These are phyloP conservation scores for Dictyostelium brefeldianum DNA, from an alignment of 78 protist species.

Conservation along the genomic window DNA sequence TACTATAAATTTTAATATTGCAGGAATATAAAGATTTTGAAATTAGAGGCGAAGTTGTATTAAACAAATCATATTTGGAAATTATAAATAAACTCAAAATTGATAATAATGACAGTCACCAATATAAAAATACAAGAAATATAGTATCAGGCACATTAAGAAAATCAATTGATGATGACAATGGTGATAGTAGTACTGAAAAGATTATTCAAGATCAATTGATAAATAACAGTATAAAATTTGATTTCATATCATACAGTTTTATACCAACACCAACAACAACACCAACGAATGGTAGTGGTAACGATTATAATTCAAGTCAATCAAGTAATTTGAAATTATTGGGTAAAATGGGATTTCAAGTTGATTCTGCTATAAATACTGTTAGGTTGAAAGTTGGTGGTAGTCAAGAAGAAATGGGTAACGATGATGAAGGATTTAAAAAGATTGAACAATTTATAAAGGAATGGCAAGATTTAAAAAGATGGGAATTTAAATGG, in stretches of 20 bases:
- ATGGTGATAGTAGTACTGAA: not conserved
- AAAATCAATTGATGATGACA: not conserved
- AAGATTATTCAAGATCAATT: too few relatives aligned
- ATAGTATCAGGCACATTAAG: constrained; percentile 76
- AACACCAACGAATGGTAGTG: too few relatives aligned
- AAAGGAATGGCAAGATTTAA: constrained; percentile 15
- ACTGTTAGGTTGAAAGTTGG: not conserved
- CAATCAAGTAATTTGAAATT: constrained; percentile 13
- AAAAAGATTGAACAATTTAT: constrained; percentile 16
- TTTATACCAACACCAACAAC: not conserved
- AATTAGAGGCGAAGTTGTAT: constrained; percentile 73
- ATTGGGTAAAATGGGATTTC: constrained; percentile 6
- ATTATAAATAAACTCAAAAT: constrained; percentile 31
- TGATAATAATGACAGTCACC: not conserved
- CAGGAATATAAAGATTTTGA: constrained; percentile 37
- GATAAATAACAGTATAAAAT: not conserved
- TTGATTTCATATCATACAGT: constrained; percentile 47
- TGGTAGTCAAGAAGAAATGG: not conserved
- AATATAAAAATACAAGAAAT: constrained; percentile 80
- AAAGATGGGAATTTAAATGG: constrained; percentile 27
- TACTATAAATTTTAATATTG: too few relatives aligned
- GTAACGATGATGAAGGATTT: not conserved
- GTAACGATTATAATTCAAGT: not conserved
- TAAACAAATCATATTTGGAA: constrained; percentile 20
- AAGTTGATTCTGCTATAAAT: constrained; percentile 13